Base-by-base conservation (phyloP, 805 yeast genomes). In the Metschnikowia sp. region DNA sequence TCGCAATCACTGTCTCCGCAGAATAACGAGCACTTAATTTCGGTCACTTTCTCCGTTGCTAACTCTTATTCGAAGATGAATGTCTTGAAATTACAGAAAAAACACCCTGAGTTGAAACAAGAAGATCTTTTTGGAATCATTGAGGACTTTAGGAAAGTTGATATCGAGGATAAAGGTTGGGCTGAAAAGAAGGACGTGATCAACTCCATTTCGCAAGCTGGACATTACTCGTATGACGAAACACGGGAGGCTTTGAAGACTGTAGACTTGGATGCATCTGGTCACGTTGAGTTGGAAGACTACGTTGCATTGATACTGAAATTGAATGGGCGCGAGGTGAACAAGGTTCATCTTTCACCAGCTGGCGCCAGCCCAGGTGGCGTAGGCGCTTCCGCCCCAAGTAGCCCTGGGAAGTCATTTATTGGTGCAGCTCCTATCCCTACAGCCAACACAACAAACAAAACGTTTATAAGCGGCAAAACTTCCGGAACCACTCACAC, bases 211-310 rank as follows among this genome's bases (percentile, higher is more conserved):
- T 81, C 96, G 22, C 80, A 82, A 47, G 68, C 82, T 29, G 97
- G 97, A 15, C 81, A 81, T 45, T 92, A 86, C 42, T 67, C 90
- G 31, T 94, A 94, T 62, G 99, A 94, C 67, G 87, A 85, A 55
- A 92, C 96, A 22, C 84, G 99, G 72, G 96, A 90, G 66, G 88
- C 97, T 2, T 77, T 94, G 63, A 94, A 94, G 64, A 80, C 79
- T 44, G 97, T 90, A 41, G 84, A 85, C 55, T 96, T 94, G 32
- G 99, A 94, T 69, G 96, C 98, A 12, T 86, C 96, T 4, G 99
- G 99, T 26, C 92, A 88, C 63, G 97, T 94, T 45, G 99, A 94
- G 66, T 73, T 94, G 62, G 99, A 94, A 50, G 99, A 94, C 64
- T 94, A 82, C 62, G 97, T 92, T 32, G 82, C 84, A 56, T 72